Conservation (phyloP, 352 stramenopile species). For the Globisporangium cylindrosporum region DNA sequence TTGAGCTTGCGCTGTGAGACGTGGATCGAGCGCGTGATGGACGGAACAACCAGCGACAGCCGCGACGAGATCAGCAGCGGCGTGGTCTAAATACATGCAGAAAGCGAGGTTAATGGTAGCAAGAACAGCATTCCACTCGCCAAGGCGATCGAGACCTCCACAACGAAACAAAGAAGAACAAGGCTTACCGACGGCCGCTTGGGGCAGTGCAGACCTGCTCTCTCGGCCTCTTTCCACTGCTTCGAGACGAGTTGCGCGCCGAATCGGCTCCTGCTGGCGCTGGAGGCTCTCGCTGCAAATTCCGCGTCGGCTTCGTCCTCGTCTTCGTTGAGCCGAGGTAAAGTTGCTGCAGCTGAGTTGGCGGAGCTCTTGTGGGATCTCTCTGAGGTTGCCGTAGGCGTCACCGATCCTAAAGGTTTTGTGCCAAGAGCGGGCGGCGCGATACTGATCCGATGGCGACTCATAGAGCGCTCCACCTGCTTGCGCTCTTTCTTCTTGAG, state of each 20-base stretch:
- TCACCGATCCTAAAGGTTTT: not conserved
- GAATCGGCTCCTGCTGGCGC: slow-evolving; percentile 20
- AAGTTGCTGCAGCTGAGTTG: not conserved
- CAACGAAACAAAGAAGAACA: not conserved
- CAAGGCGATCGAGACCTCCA: not conserved
- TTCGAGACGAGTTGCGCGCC: slow-evolving; percentile 43
- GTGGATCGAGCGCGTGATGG: slow-evolving; percentile 52
- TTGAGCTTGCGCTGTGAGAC: slow-evolving; percentile 32
- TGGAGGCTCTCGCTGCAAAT: too few relatives aligned
- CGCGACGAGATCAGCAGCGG: slow-evolving; percentile 19
- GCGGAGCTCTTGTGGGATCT: not conserved
- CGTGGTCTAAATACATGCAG: slow-evolving; percentile 2
- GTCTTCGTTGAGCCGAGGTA: slow-evolving; percentile 18
- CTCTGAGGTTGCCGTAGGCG: not conserved
- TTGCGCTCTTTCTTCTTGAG: slow-evolving; percentile 44
- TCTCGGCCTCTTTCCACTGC: slow-evolving; percentile 58
- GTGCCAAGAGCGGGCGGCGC: slow-evolving; percentile 8
- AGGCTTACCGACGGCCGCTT: slow-evolving; percentile 28
- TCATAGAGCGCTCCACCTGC: slow-evolving; percentile 34
- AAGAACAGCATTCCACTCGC: not conserved
- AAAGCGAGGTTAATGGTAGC: not conserved
- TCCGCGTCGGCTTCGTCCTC: slow-evolving; percentile 1
- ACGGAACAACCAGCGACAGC: slow-evolving; percentile 31
- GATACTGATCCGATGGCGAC: slow-evolving; percentile 54
- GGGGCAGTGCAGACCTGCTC: slow-evolving; percentile 26